A percentile compares a stretch with the other conserved stretches of the same genome.
These are phyloP conservation scores for Lactarius sp. DNA, from an alignment of 768 basidiomycete species.

Conservation along the genomic window DNA sequence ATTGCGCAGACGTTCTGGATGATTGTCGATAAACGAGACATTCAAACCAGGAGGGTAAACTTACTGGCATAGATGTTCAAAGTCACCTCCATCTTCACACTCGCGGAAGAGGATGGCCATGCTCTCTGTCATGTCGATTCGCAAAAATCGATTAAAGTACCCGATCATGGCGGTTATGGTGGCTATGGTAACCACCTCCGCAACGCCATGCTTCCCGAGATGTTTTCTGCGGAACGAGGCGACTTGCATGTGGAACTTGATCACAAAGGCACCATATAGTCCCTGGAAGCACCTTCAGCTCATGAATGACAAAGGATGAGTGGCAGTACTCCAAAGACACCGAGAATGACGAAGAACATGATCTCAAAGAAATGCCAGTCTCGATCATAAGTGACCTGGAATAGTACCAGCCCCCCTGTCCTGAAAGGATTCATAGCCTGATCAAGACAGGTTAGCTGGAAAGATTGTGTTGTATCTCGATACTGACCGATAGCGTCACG, in stretches of 20 bases:
- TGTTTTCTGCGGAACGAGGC: constrained; percentile 93
- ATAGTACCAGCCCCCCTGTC: constrained; percentile 95
- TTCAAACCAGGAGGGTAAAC: constrained; percentile 32
- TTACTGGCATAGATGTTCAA: constrained; percentile 92
- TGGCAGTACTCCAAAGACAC: constrained; percentile 78
- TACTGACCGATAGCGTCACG: constrained; percentile 84
- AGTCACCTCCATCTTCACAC: constrained; percentile 89
- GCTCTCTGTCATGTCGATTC: constrained; percentile 97
- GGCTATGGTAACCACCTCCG: constrained; percentile 86
- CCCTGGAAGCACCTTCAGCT: constrained; percentile 49
- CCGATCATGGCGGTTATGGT: constrained; percentile 86
- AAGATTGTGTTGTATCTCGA: neutral
- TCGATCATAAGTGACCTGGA: constrained; percentile 95
- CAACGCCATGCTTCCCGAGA: constrained; percentile 74
- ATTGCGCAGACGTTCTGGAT: constrained; percentile 77
- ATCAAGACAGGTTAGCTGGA: neutral
- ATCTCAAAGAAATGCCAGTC: constrained; percentile 99
- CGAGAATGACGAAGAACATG: constrained; percentile 91
- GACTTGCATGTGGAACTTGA: constrained; percentile 95
- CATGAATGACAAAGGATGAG: neutral
- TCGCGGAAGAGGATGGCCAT: constrained; percentile 94
- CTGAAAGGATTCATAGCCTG: constrained; percentile 98
- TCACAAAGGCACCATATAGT: constrained; percentile 92
- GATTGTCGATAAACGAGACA: constrained; percentile 10
- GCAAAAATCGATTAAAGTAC: constrained; percentile 90